These are phyloP conservation scores for Trypethelium eluteriae DNA, from an alignment of 495 filamentous ascomycete species.

Conservation along the genomic window DNA sequence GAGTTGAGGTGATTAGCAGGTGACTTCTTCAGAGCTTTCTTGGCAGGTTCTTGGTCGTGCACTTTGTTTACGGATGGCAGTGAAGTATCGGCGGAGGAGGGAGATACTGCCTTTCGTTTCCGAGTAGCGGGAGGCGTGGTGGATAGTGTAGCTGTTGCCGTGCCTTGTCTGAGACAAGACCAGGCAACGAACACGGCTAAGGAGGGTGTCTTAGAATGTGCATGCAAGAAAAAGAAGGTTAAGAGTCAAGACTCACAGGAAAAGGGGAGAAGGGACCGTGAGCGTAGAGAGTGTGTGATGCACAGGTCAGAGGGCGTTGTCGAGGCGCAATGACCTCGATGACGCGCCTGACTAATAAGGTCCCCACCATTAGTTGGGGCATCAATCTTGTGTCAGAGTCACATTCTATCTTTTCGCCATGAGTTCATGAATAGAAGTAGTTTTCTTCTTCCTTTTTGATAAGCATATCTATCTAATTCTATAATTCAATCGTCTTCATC, in stretches of 20 bases:
- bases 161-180: conserved; percentile 34
- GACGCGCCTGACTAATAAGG: neutral
- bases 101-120: conserved; percentile 84
- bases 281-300: too few relatives aligned
- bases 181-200: conserved; percentile 11
- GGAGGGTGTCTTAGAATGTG: too few relatives aligned
- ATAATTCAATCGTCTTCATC: conserved; percentile 31
- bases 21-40: conserved; percentile 38
- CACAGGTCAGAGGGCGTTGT: neutral
- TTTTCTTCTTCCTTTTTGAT: too few relatives aligned
- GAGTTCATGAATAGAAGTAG: too few relatives aligned
- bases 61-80: conserved; percentile 26
- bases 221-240: too few relatives aligned
- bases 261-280: too few relatives aligned
- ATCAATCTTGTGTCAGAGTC: neutral
- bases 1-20: conserved; percentile 39
- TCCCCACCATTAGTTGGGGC: neutral
- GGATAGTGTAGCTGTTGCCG: conserved; percentile 27
- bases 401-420: too few relatives aligned
- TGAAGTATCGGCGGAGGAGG: conserved; percentile 16
- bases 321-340: conserved; percentile 8
- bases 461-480: too few relatives aligned
- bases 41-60: conserved; percentile 44
- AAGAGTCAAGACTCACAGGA: too few relatives aligned
- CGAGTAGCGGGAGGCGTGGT: conserved; percentile 63